phyloP scores from a whole-genome alignment of 2,329 filamentous ascomycete species.

The Plenodomus biglobosus region DNA sequence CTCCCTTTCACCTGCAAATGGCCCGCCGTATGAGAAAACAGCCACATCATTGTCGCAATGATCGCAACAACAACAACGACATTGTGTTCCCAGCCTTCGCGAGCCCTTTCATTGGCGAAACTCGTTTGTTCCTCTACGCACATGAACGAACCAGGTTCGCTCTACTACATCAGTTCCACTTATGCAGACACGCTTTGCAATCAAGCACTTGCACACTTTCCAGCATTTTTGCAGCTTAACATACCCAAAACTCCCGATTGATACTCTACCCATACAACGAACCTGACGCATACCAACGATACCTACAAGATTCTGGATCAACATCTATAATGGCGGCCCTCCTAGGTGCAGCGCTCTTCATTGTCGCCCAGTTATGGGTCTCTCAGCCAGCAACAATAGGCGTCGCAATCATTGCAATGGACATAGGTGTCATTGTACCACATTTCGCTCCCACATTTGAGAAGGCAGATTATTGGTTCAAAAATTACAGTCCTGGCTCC shows the following conservation, averaged over 20 bases:
- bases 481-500: not conserved
- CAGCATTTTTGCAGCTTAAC: not conserved
- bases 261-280: not conserved
- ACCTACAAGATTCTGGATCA: not conserved
- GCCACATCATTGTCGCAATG: not conserved
- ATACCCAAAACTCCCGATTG: not conserved
- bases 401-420: not conserved
- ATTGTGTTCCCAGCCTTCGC: not conserved
- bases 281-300: not conserved
- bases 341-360: not conserved
- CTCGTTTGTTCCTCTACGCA: not conserved
- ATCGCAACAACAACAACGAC: not conserved
- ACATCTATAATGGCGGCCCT: not conserved
- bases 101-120: not conserved
- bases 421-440: not conserved
- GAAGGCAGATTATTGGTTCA: not conserved
- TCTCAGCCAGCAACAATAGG: not conserved
- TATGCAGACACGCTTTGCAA: not conserved
- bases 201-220: too few species aligned
- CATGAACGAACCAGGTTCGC: not conserved
- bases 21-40: too few species aligned
- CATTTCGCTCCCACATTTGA: not conserved
- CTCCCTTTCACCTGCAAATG: not conserved
- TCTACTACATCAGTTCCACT: not conserved
- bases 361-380: not conserved